Conservation (phyloP, 768 basidiomycete genomes). For the Infundibulicybe gibba region DNA sequence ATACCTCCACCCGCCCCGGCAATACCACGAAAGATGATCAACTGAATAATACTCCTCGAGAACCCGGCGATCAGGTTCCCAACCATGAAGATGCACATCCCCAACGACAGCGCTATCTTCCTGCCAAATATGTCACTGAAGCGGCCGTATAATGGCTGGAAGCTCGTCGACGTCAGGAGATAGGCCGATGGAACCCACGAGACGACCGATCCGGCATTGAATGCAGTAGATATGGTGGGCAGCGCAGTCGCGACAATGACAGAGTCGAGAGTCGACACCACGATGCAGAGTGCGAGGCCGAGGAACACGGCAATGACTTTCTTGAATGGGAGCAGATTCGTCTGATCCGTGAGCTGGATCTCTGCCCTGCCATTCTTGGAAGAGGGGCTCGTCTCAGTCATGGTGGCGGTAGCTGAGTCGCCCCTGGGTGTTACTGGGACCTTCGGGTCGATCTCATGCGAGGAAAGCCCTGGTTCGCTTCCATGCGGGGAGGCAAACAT, state of each 20-base stretch:
- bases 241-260: slow-evolving; percentile 73
- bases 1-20: slow-evolving; percentile 65
- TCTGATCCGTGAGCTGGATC: slow-evolving; percentile 59
- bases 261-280: slow-evolving; percentile 63
- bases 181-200: slow-evolving; percentile 77
- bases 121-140: slow-evolving; percentile 69
- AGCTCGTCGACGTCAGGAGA: slow-evolving; percentile 62
- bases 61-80: slow-evolving; percentile 69
- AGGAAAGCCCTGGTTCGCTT: no score
- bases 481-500: no score
- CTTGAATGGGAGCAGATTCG: slow-evolving; percentile 65
- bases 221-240: slow-evolving; percentile 65
- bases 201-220: slow-evolving; percentile 58
- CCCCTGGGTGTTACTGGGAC: background rate
- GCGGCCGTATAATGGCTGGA: slow-evolving; percentile 59
- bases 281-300: slow-evolving; percentile 56
- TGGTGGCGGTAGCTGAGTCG: background rate
- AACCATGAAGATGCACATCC: slow-evolving; percentile 61
- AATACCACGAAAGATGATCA: slow-evolving; percentile 68
- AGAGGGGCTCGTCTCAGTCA: background rate
- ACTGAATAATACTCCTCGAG: slow-evolving; percentile 56
- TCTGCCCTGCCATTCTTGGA: background rate
- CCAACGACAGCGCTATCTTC: slow-evolving; percentile 53
- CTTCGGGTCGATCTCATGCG: no score
- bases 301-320: slow-evolving; percentile 61